Evolutionary conservation across 805 yeast genomes (phyloP).

Genomic region (Starmerella powellii): DNA sequence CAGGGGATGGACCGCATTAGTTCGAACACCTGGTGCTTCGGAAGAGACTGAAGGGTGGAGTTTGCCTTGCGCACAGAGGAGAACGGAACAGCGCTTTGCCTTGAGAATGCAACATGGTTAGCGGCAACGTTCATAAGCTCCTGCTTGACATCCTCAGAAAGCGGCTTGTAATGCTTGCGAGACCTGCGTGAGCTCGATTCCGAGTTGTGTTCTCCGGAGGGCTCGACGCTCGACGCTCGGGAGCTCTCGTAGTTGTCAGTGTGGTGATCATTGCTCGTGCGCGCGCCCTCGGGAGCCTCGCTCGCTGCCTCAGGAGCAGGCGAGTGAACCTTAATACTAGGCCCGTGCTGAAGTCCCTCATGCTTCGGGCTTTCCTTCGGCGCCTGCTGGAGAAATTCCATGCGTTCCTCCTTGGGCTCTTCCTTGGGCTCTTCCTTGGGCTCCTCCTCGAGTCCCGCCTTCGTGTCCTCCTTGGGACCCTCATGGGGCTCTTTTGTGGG

Average conservation of each 20-base stretch:
- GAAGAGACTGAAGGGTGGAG: slow-evolving; percentile 38
- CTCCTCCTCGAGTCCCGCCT: no score
- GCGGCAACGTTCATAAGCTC: slow-evolving; percentile 49
- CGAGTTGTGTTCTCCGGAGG: neutral
- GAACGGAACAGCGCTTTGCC: slow-evolving; percentile 80
- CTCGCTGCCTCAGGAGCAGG: no score
- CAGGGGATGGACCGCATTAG: slow-evolving; percentile 40
- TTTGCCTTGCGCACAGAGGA: slow-evolving; percentile 53
- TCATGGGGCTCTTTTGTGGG: no score
- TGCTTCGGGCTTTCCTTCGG: no score
- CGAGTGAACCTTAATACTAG: no score
- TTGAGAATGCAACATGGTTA: slow-evolving; percentile 82
- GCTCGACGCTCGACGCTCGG: slow-evolving; percentile 9
- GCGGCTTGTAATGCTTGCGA: slow-evolving; percentile 6
- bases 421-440: no score
- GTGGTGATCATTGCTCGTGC: neutral
- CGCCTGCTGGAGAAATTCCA: no score
- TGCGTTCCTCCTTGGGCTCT: no score
- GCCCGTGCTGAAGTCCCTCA: no score
- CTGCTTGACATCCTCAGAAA: neutral
- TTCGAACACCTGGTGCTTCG: slow-evolving; percentile 23
- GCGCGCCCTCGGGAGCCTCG: no score
- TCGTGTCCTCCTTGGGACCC: no score
- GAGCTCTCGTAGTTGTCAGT: neutral
- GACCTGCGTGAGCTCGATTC: neutral